Percentiles rank a stretch among this genome's conserved stretches.
These are phyloP conservation scores for Nicotiana sylvestris DNA, from an alignment of 257 asterid genomes.

Conservation along the genomic window DNA sequence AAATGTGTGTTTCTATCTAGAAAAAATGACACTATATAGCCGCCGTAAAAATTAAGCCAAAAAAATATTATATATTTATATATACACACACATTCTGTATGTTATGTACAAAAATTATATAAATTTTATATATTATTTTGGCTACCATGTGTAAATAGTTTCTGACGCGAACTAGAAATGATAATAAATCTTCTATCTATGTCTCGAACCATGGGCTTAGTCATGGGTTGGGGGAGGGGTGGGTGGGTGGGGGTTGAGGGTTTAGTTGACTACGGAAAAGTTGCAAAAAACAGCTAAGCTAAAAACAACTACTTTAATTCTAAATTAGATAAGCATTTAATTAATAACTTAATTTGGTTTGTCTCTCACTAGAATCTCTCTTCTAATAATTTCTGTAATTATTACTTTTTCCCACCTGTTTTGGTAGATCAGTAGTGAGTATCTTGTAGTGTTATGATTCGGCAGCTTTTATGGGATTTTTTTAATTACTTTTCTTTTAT, in stretches of 20 bases:
- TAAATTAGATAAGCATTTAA: background rate
- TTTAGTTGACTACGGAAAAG: conserved; percentile 12
- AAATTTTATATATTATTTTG: too few species aligned
- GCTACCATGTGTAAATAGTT: too few species aligned
- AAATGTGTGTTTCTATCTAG: background rate
- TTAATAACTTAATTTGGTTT: conserved; percentile 4
- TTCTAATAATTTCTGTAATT: background rate
- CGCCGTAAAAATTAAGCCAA: too few species aligned
- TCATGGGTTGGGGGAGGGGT: background rate
- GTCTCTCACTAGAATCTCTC: conserved; percentile 5
- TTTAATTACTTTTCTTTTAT: background rate
- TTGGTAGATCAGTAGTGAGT: background rate
- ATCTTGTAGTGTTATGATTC: background rate
- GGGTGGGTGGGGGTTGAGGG: background rate
- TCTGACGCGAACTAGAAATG: too few species aligned
- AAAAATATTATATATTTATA: too few species aligned
- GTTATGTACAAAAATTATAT: too few species aligned
- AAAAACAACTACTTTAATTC: background rate
- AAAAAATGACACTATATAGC: too few species aligned
- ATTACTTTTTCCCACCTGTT: background rate
- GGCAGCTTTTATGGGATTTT: background rate
- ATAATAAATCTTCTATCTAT: background rate
- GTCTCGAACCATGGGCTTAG: background rate
- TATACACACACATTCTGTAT: too few species aligned
- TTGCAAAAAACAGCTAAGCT: conserved; percentile 26